A percentile compares a stretch with the other conserved stretches of the same genome.
phyloP scores from a whole-genome alignment of 257 asterid genomes.

The Ocimum tenuiflorum region DNA sequence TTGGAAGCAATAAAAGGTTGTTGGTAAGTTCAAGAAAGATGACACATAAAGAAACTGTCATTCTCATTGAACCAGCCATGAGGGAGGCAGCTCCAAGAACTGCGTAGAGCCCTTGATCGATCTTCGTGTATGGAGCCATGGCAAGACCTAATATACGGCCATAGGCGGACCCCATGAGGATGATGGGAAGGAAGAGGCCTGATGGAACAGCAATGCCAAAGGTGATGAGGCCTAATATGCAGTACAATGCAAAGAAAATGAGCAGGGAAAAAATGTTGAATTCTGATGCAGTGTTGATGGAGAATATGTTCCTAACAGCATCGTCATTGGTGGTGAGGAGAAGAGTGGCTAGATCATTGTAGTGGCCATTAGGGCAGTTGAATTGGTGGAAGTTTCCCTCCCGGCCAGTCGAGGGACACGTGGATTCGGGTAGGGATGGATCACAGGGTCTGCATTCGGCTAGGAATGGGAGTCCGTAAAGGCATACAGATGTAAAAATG shows the following conservation, averaged over 20 bases:
- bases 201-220: conserved; percentile 94
- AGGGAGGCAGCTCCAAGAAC: conserved; percentile 91
- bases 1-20: conserved; percentile 80
- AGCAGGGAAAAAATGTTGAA: conserved; percentile 41
- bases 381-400: conserved; percentile 79
- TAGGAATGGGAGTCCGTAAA: conserved; percentile 79
- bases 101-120: conserved; percentile 71
- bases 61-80: conserved; percentile 97
- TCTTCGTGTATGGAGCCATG: conserved; percentile 70
- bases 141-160: conserved; percentile 73
- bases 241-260: conserved; percentile 62
- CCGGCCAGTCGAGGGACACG: conserved; percentile 69
- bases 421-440: conserved; percentile 32
- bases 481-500: conserved; percentile 73
- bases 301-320: conserved; percentile 71
- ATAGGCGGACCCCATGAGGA: conserved; percentile 83
- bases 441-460: conserved; percentile 72
- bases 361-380: conserved; percentile 80
- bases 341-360: conserved; percentile 84
- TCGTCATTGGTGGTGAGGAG: conserved; percentile 74
- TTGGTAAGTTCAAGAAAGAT: conserved; percentile 91
- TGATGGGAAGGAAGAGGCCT: conserved; percentile 87
- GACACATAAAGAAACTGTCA: conserved; percentile 86
- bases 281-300: conserved; percentile 59
- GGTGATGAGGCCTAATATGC: conserved; percentile 68